These are phyloP conservation scores for Chaetoceros muelleri DNA, from an alignment of 108 stramenopile species.

Conservation along the genomic window DNA sequence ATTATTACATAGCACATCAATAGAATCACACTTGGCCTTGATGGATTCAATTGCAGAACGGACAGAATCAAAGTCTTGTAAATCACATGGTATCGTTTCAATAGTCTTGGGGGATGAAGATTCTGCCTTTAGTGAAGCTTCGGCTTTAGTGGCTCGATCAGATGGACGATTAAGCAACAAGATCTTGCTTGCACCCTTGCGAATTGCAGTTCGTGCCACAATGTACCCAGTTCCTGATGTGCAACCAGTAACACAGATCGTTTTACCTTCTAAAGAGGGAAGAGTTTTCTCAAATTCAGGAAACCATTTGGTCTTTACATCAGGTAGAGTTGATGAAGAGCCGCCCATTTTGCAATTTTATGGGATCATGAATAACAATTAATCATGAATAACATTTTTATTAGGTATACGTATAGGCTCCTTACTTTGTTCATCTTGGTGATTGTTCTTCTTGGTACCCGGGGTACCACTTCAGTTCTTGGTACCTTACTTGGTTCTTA, in stretches of 20 bases:
- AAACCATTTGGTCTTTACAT: too few relatives aligned
- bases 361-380: too few relatives aligned
- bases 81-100: constrained; percentile 30
- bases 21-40: constrained; percentile 19
- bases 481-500: too few relatives aligned
- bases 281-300: constrained; percentile 19
- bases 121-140: constrained; percentile 10
- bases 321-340: too few relatives aligned
- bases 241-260: constrained; percentile 36
- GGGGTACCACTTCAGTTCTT: too few relatives aligned
- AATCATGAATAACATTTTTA: too few relatives aligned
- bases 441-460: too few relatives aligned
- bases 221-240: constrained; percentile 27
- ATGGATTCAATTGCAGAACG: constrained; percentile 19
- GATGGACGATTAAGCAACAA: constrained; percentile 36
- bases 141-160: constrained; percentile 22
- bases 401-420: too few relatives aligned
- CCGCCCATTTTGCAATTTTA: too few relatives aligned
- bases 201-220: constrained; percentile 19
- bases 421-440: too few relatives aligned
- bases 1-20: constrained; percentile 40
- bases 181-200: constrained; percentile 23
- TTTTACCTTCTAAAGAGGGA: constrained; percentile 28
- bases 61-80: constrained; percentile 28
- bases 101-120: constrained; percentile 10